Evolutionary conservation across 2,329 filamentous ascomycete species (phyloP).

Genomic region (Pseudogymnoascus sp.): DNA sequence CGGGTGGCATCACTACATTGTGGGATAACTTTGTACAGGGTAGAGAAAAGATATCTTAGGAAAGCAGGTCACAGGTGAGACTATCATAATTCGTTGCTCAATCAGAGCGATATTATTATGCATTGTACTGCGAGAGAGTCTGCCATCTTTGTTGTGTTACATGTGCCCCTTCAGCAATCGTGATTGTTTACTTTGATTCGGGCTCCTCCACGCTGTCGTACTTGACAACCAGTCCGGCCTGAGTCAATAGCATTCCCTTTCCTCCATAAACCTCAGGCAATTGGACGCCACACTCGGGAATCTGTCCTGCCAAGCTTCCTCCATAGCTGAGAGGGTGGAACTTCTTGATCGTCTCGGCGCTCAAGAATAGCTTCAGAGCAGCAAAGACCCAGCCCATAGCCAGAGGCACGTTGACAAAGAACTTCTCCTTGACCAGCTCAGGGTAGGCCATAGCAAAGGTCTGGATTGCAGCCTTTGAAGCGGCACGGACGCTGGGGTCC

Average conservation of each 20-base stretch:
- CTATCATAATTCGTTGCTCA: not conserved
- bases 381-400: slow-evolving; percentile 85
- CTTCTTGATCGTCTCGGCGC: slow-evolving; percentile 67
- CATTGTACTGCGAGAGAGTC: not conserved
- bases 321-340: slow-evolving; percentile 74
- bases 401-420: slow-evolving; percentile 87
- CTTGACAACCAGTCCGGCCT: slow-evolving; percentile 26
- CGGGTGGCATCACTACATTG: slow-evolving; percentile 5
- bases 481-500: slow-evolving; percentile 67
- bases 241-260: slow-evolving; percentile 43
- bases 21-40: slow-evolving; percentile 1
- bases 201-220: slow-evolving; percentile 17
- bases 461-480: slow-evolving; percentile 72
- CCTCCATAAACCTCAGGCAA: slow-evolving; percentile 77
- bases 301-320: slow-evolving; percentile 55
- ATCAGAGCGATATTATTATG: slow-evolving; percentile 1
- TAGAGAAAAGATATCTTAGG: not conserved
- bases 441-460: slow-evolving; percentile 78
- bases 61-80: not conserved
- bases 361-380: slow-evolving; percentile 68
- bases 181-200: slow-evolving; percentile 15
- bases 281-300: slow-evolving; percentile 49
- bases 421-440: slow-evolving; percentile 83
- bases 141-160: slow-evolving; percentile 1
- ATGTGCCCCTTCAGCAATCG: not conserved